A percentile compares a stretch with the other conserved stretches of the same genome.
phyloP scores from a whole-genome alignment of 495 filamentous ascomycete genomes.

The Neurospora sp. region DNA sequence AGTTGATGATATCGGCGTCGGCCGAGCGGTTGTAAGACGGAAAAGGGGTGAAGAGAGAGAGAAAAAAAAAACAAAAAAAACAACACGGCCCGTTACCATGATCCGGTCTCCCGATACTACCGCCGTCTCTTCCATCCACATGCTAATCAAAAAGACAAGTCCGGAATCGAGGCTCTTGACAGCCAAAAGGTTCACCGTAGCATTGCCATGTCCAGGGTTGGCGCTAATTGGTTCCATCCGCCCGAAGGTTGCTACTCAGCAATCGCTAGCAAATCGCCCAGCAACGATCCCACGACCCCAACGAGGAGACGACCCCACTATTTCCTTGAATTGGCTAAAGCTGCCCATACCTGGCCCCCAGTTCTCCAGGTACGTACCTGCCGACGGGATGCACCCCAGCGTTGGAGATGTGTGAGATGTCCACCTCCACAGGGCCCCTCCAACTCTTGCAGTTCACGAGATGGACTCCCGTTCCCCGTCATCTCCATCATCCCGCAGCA shows the following conservation, averaged over 20 bases:
- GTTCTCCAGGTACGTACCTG: background rate
- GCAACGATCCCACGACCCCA: slow-evolving; percentile 6
- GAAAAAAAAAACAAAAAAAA: background rate
- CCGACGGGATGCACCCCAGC: background rate
- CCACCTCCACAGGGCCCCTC: background rate
- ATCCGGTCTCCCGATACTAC: background rate
- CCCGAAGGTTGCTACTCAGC: slow-evolving; percentile 10
- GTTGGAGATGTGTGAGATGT: background rate
- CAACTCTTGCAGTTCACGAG: background rate
- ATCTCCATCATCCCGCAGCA: background rate
- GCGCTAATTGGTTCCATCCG: slow-evolving; percentile 22
- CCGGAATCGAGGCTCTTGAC: slow-evolving; percentile 1
- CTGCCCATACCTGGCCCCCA: background rate
- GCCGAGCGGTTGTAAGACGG: background rate
- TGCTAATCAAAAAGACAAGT: slow-evolving; percentile 1
- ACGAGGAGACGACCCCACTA: background rate
- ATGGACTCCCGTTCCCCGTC: background rate
- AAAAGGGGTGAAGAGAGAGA: background rate
- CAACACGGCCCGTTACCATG: background rate
- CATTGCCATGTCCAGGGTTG: background rate
- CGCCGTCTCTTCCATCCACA: slow-evolving; percentile 4
- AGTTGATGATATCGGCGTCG: background rate
- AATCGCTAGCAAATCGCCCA: slow-evolving; percentile 3
- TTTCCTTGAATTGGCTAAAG: background rate
- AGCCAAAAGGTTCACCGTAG: background rate